Base-by-base conservation (phyloP, 2,329 filamentous ascomycete genomes). In the Metarhizium album region DNA sequence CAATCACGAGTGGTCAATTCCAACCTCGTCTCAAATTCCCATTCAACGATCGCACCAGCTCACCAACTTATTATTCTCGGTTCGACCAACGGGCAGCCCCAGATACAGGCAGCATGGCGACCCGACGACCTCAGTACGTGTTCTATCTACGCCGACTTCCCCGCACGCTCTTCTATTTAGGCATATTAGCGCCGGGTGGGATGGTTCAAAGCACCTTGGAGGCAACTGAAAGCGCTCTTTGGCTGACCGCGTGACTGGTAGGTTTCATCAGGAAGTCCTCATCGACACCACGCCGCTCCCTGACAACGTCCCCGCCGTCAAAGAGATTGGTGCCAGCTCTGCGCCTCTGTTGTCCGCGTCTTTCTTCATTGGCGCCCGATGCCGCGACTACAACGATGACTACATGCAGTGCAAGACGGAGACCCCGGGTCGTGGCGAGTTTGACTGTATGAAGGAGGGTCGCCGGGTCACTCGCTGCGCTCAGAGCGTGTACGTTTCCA, bases 321-420 rank as follows among this genome's bases (percentile, higher is more conserved):
- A 87, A 70, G 93, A 98, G 74, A 82, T 98, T 59, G 93, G 93
- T 64, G 82, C 89, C 65, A 95, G 85, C 64, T 97, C 91, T 52
- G 93, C 90, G 38, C 93, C 93, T 50, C 80, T 98, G 43, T 76
- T 95, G 53, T 95, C 88, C 58, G 93, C 93, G 31, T 83, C 89
- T 48, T 98, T 87, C 79, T 98, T 97, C 71, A 98, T 98, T 67
- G 93, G 93, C 57, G 90, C 90, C 59, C 85, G 91, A 66, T 98
- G 93, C 83, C 86, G 81, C 68, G 77, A 87, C 55, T 98, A 90
- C 79, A 97, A 97, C 72, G 93, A 98, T 76, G 93, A 98, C 74
- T 98, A 86, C 74, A 98, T 98, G 91, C 87, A 95, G 76, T 98
- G 93, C 86, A 98, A 98, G 84, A 87, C 82, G 60, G 90, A 96